Percentiles rank a stretch among this genome's conserved stretches.
phyloP scores from a whole-genome alignment of 257 asterid species.

The Prunella vulgaris region DNA sequence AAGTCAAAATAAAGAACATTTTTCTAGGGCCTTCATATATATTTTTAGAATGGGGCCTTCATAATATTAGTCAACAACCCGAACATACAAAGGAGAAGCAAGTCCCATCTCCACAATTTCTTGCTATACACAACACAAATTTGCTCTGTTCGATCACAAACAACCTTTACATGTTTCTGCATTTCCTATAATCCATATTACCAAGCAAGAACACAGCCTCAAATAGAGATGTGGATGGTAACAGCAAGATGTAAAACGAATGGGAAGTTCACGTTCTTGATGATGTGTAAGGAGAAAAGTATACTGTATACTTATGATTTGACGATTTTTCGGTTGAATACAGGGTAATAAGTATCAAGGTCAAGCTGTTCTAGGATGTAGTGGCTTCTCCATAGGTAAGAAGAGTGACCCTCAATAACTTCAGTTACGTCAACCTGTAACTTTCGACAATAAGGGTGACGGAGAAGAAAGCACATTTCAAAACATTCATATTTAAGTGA shows the following conservation, averaged over 20 bases:
- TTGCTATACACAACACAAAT: not conserved
- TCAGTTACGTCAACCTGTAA: conserved; percentile 77
- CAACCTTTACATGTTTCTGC: not conserved
- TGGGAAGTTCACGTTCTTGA: not conserved
- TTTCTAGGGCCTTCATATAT: no score
- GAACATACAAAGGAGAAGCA: not conserved
- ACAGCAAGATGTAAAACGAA: not conserved
- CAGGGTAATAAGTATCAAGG: conserved; percentile 64
- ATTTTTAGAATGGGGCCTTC: no score
- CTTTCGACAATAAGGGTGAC: not conserved
- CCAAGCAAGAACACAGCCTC: not conserved
- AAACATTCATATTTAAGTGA: not conserved
- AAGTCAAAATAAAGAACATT: no score
- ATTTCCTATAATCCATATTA: not conserved
- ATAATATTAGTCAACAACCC: no score
- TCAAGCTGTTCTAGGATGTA: conserved; percentile 77
- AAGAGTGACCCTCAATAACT: conserved; percentile 83
- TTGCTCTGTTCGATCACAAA: not conserved
- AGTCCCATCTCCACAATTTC: not conserved
- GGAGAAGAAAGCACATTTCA: not conserved
- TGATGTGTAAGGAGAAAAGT: not conserved
- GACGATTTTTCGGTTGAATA: conserved; percentile 33
- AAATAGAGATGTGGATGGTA: not conserved
- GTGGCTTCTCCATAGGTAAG: conserved; percentile 73
- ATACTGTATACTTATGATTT: conserved; percentile 19